A percentile compares a stretch with the other conserved stretches of the same genome.
These are phyloP conservation scores for Lavandula angustifolia DNA, from an alignment of 257 asterid species.

Conservation along the genomic window DNA sequence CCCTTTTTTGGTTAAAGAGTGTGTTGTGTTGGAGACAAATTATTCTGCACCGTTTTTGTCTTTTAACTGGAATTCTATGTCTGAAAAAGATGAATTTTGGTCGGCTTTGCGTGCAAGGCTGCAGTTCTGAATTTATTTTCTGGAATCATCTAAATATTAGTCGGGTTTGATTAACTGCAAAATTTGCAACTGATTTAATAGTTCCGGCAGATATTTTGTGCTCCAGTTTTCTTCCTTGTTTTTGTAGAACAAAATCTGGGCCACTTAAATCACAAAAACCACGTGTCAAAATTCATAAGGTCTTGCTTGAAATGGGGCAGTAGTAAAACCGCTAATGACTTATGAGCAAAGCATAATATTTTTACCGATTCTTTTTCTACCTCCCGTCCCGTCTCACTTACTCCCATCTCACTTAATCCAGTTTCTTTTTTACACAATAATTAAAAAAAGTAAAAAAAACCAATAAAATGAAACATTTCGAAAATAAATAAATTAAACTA, in stretches of 20 bases:
- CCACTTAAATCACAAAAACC: constrained; percentile 10
- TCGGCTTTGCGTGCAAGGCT: constrained; percentile 81
- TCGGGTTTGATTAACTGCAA: constrained; percentile 14
- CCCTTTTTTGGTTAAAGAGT: background rate
- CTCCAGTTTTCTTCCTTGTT: background rate
- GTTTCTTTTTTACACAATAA: too few species aligned
- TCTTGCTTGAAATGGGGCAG: too few species aligned
- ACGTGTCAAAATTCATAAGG: too few species aligned
- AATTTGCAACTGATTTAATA: constrained; percentile 14
- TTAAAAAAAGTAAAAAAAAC: too few species aligned
- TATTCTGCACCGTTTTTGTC: background rate
- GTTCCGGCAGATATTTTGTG: constrained; percentile 29
- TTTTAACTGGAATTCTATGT: background rate
- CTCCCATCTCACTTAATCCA: too few species aligned
- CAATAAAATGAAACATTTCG: too few species aligned
- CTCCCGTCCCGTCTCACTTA: too few species aligned
- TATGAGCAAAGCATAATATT: too few species aligned
- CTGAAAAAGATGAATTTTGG: constrained; percentile 11
- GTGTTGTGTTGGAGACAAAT: background rate
- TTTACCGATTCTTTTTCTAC: too few species aligned
- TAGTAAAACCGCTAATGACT: too few species aligned
- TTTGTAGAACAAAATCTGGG: background rate
- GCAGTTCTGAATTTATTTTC: constrained; percentile 28
- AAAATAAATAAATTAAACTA: too few species aligned
- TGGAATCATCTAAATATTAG: constrained; percentile 37